Base-by-base conservation (phyloP, 1,284 basidiomycete species). In the Anthracocystis walkeri region DNA sequence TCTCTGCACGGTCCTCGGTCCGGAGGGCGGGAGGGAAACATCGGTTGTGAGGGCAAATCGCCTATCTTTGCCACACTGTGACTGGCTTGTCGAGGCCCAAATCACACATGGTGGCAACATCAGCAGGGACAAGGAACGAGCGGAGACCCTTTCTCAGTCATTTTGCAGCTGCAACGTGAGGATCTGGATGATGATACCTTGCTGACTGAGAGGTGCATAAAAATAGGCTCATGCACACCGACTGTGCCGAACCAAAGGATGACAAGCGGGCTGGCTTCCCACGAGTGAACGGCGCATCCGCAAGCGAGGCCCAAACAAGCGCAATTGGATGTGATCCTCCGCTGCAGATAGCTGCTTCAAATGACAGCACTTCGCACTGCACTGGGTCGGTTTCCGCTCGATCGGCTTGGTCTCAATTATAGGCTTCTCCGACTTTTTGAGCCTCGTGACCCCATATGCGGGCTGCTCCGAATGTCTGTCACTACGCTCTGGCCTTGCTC, bases 141-240 rank as follows among this genome's bases (percentile, higher is more conserved):
- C 10, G n/a, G 35, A 51, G 33, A 25, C 33, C 20, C 33, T 40
- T 16, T 35, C 20, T 4, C 29, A 33, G n/a, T 21, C 27, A 42
- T 12, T 7, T 2, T 33, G 45, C 46, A 18, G 35, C 21, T 41
- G 51, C 51, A n/a, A 25, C 1, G 51, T 27, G 51, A 33, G 18
- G 29, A 50, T 31, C 48, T 38, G 25, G 8, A 20, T 25, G 40
- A 14, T 5, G 16, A 51, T 33, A 25, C 54, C 29, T 25, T 23
- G 54, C 54, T 56, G 54, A 56, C 54, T 56, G 54, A 56, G 54
- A 46, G 29, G 42, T 56, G 42, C 54, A 53, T 40, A 29, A 50
- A 50, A 23, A 44, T 10, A 44, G 35, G 35, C 35, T 38, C 35
- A 38, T 38, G 35, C 35, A 38, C 35, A 38, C 35, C 16, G 29